phyloP scores from a whole-genome alignment of 2,329 filamentous ascomycete species.

The Ceratocystis variospora region DNA sequence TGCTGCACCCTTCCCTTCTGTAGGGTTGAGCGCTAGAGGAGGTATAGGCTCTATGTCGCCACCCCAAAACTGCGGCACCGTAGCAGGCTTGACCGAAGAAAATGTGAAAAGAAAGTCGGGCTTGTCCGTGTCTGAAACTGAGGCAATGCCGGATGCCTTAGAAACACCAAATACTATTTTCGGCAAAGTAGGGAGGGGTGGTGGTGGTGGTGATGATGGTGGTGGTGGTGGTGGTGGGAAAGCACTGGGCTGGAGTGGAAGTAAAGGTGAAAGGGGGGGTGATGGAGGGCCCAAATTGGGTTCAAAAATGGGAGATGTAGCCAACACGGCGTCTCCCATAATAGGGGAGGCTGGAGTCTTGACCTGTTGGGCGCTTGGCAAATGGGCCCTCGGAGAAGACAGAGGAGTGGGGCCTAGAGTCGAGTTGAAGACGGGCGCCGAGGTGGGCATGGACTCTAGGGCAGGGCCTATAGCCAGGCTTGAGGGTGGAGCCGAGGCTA shows the following conservation, averaged over 20 bases:
- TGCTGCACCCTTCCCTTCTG: background rate
- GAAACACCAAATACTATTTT: background rate
- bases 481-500: too few relatives aligned
- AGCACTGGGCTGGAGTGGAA: too few relatives aligned
- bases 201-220: background rate
- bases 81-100: background rate
- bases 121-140: background rate
- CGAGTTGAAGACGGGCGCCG: background rate
- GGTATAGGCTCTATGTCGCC: background rate
- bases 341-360: background rate
- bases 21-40: background rate
- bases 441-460: too few relatives aligned
- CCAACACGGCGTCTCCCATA: background rate
- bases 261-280: background rate
- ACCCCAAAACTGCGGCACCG: slow-evolving; percentile 1
- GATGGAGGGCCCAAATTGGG: background rate
- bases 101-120: background rate
- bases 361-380: background rate
- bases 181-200: background rate
- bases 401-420: background rate
- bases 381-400: background rate
- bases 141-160: background rate
- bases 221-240: background rate
- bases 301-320: background rate
- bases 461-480: background rate